phyloP scores from a whole-genome alignment of 306 rosid genomes.

The Dalbergia oliveri region DNA sequence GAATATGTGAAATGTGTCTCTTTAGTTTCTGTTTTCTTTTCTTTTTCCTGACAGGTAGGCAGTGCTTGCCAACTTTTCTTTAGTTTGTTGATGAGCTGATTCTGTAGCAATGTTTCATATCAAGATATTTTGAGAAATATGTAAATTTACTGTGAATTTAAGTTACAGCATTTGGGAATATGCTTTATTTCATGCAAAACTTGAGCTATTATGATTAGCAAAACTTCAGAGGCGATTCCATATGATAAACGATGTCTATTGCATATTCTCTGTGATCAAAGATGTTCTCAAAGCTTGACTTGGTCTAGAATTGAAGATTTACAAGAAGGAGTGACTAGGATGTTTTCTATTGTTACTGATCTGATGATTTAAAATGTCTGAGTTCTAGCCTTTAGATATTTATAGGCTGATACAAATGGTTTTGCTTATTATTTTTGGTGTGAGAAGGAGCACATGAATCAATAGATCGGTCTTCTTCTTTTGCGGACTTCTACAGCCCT shows the following conservation, averaged over 20 bases:
- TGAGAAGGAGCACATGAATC: background rate
- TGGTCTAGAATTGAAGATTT: background rate
- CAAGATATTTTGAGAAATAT: constrained; percentile 20
- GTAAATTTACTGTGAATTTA: constrained; percentile 28
- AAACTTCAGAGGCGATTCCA: background rate
- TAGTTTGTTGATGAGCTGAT: constrained; percentile 41
- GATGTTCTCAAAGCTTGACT: background rate
- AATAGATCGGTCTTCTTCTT: background rate
- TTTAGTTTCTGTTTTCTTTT: background rate
- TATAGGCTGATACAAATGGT: background rate
- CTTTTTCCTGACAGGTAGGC: constrained; percentile 38
- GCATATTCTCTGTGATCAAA: background rate
- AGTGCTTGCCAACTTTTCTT: constrained; percentile 35
- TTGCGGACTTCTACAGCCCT: background rate
- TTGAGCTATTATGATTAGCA: constrained; percentile 9
- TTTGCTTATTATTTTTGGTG: background rate
- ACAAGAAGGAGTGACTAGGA: background rate
- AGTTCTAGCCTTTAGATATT: background rate
- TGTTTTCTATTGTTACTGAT: background rate
- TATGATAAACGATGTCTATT: background rate
- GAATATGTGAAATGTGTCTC: constrained; percentile 38
- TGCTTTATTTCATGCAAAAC: background rate
- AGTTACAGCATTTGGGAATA: constrained; percentile 38
- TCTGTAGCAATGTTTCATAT: constrained; percentile 35
- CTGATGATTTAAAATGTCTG: background rate